Conservation (phyloP, 495 filamentous ascomycete genomes). For the Daldinia childiae region DNA sequence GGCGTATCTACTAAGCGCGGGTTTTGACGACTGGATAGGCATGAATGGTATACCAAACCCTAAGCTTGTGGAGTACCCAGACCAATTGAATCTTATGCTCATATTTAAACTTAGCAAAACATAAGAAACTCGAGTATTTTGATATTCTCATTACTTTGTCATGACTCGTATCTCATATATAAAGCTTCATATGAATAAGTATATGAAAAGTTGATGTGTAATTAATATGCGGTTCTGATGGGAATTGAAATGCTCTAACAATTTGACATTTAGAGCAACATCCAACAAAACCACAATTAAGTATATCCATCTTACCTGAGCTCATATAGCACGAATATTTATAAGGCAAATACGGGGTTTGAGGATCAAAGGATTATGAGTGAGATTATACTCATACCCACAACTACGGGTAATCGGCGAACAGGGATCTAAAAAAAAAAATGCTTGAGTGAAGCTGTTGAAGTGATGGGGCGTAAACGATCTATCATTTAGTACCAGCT, state of each 20-base stretch:
- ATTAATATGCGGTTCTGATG: no score
- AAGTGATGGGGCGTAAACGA: slow-evolving; percentile 1
- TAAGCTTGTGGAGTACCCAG: background rate
- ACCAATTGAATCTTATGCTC: background rate
- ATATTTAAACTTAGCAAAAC: background rate
- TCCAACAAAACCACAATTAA: background rate
- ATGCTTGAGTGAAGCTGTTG: background rate
- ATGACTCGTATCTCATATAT: background rate
- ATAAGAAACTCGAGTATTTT: background rate
- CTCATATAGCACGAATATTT: background rate
- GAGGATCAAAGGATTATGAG: background rate
- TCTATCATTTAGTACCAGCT: slow-evolving; percentile 6
- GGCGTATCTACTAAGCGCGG: background rate
- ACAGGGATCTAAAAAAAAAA: background rate
- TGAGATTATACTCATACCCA: background rate
- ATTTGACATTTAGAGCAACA: no score
- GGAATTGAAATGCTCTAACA: no score
- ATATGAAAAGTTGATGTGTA: no score
- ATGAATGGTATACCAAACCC: background rate
- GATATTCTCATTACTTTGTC: background rate
- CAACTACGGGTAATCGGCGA: background rate
- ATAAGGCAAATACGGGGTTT: background rate
- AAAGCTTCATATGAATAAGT: no score
- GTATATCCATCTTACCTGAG: background rate
- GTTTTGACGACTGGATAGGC: background rate